Evolutionary conservation across 306 rosid genomes (phyloP), one percentile per base, ranked within the genome.

Genomic region (Vigna mungo): DNA sequence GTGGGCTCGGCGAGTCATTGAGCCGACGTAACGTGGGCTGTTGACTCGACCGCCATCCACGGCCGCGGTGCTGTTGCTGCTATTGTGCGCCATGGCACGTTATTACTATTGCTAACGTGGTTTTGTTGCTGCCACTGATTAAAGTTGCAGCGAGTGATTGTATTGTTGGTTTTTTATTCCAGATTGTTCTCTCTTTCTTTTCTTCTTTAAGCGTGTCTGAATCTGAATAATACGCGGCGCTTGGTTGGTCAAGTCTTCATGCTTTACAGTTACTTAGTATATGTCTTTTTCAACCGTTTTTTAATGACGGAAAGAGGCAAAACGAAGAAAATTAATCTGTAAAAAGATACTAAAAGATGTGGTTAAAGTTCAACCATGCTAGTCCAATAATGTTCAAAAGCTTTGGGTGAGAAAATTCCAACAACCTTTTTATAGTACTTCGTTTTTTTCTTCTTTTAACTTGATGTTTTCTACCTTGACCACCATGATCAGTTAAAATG

Each of bases 1-100:
- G 71, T 86, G 96, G 16, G 94, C 91, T 36, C 97, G 94, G n/a
- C 97, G 97, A 80, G 97, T 92, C 85, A 92, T 85, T 37, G 94
- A 80, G 12, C 93, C 91, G 17, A 94, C 82, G 81, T 86, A 92
- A 36, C 97, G 84, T 14, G 97, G 96, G 81, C 92, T 86, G 83
- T 85, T 86, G 80, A 92, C 90, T 65, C 93, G 85, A 74, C 89
- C 92, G 51, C 91, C 96, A 81, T 87, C 93, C 27, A 63, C 27
- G 44, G 44, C 25, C 41, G 9, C 25, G 65, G 9, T 17, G 49
- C 14, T 16, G 16, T 9, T 37, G 9, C 2, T 39, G 51, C 13
- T 39, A 18, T 36, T 63, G 16, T n/a, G 69, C 47, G 69, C 69
- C 69, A 63, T 63, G 69, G 17, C 21, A 16, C 9, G 27, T 34